Conservation (phyloP, 176 grass and related monocot genomes). For the Poa annua region DNA sequence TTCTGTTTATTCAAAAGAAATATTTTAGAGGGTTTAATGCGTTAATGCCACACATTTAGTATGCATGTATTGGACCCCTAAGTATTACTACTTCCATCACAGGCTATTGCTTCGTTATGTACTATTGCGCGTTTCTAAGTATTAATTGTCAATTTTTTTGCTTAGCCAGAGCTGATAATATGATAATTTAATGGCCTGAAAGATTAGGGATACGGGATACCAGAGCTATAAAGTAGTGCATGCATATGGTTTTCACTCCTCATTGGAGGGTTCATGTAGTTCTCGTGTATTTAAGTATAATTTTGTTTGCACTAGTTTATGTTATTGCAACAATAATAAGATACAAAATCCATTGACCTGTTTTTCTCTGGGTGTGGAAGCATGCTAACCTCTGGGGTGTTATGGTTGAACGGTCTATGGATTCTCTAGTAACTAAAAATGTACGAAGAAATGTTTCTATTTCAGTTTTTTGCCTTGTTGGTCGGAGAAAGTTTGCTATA, state of each 20-base stretch:
- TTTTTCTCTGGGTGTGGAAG: background rate
- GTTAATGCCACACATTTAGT: background rate
- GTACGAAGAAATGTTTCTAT: background rate
- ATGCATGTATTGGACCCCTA: background rate
- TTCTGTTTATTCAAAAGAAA: background rate
- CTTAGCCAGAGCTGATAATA: background rate
- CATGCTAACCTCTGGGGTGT: background rate
- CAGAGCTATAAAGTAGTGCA: conserved; percentile 6
- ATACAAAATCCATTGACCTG: background rate
- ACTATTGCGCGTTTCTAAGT: background rate
- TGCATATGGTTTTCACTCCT: background rate
- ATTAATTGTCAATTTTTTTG: background rate
- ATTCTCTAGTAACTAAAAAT: too few species aligned
- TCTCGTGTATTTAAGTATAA: background rate
- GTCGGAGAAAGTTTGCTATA: too few species aligned
- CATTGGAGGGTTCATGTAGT: background rate
- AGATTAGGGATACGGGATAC: background rate
- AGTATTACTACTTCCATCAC: background rate
- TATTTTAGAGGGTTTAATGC: background rate
- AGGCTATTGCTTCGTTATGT: background rate
- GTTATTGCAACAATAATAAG: background rate
- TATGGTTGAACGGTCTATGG: too few species aligned
- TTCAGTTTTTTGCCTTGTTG: background rate
- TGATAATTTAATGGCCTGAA: background rate
- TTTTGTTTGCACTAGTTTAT: background rate